These are phyloP conservation scores for Geotrichum restrictum DNA, from an alignment of 1,139 yeast genomes.

Conservation along the genomic window DNA sequence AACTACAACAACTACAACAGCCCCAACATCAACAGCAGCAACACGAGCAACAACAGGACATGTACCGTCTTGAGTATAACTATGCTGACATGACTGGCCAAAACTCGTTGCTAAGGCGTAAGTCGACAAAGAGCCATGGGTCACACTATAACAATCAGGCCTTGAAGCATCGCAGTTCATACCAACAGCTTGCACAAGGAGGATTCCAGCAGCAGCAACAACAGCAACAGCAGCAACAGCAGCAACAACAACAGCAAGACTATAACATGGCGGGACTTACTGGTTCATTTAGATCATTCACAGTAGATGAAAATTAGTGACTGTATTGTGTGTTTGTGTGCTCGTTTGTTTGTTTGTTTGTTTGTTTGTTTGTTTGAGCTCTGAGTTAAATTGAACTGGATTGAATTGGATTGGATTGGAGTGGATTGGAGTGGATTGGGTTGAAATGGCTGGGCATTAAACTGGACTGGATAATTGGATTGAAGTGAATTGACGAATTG, in stretches of 20 bases:
- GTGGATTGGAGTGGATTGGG: too few species aligned
- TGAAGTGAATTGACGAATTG: too few species aligned
- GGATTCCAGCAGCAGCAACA: not conserved
- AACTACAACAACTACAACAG: constrained; percentile 7
- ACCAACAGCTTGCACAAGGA: not conserved
- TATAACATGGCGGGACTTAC: not conserved
- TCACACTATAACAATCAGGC: not conserved
- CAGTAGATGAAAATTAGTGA: not conserved
- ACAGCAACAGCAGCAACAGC: constrained; percentile 1
- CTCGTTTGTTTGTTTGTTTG: too few species aligned
- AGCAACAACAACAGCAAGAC: not conserved
- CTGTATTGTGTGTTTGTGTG: too few species aligned
- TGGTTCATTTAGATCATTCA: not conserved
- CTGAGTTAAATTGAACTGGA: too few species aligned
- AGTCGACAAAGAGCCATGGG: not conserved
- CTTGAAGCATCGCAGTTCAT: not conserved
- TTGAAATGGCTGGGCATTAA: too few species aligned
- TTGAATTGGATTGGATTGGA: too few species aligned
- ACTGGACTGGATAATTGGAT: too few species aligned
- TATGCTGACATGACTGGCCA: not conserved
- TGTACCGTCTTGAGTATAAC: not conserved
- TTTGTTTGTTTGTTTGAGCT: too few species aligned
- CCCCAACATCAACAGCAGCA: constrained; percentile 12
- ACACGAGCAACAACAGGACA: not conserved
- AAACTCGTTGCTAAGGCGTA: not conserved